Evolutionary conservation across 2,329 filamentous ascomycete species (phyloP), one percentile per base, ranked within the genome.

Genomic region (Thermochaetoides dissita): DNA sequence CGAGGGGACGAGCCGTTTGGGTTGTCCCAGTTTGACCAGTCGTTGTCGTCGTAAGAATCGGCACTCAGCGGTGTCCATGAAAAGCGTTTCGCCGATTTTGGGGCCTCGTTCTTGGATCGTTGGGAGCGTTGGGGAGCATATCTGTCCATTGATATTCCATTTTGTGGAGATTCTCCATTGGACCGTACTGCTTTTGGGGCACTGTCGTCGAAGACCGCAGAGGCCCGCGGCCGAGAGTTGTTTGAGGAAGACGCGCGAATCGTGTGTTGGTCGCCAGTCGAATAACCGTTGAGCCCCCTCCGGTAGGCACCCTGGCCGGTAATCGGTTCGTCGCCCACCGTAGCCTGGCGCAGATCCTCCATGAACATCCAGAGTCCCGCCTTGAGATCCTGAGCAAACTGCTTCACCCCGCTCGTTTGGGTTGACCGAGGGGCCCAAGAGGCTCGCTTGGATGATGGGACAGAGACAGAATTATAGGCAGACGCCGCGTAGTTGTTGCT

Each of bases 311-410:
- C 50, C 11, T 52, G 46, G 10, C 76, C 79, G 46, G 69, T 77
- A 48, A 86, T 76, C 10, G 79, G 84, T 64, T 98, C 91, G 42
- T 98, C 91, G 24, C 91, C 91, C 6, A 98, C 87, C 0, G 91
- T 94, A 10, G 89, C 93, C 62, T 96, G 91, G 51, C 88, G 75
- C 38, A 98, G 77, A 57, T 98, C 91, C 59, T 96, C 91, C 46
- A 94, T 78, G 61, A 98, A 98, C 1, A 85, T 94, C 77, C 84
- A 88, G 38, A 98, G 65, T 2, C 91, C 89, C 40, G 91, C 77
- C 58, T 81, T 85, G 60, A 98, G 79, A 61, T 95, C 91, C 46
- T 84, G 82, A 10, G 88, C 84, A 61, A 94, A 80, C 59, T 91
- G 84, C 57, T 87, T 87, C 45, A 76, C 69, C 1, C 49, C 53